Base-by-base conservation (phyloP, 345 rosid species). In the Sapria himalayana region DNA sequence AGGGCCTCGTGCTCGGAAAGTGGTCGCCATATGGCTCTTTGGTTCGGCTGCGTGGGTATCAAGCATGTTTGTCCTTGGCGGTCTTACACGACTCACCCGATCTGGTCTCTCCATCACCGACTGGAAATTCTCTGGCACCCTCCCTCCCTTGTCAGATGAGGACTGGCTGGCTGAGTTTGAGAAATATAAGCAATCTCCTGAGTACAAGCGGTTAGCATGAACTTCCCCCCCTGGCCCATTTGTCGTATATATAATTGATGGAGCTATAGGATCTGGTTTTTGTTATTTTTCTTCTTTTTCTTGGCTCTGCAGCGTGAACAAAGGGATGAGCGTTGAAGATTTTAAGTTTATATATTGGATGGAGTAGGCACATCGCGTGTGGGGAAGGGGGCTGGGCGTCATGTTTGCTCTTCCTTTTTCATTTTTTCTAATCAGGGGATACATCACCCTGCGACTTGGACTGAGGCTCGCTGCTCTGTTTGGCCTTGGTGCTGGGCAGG, bases 341-440 rank as follows among this genome's bases (percentile, higher is more conserved):
- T 89, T 89, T 57, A 89, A 79, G 61, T 89, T 89, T 51, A 89
- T 82, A 33, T 89, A 72, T 60, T 76, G 98, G 98, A 89, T 82
- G 93, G 95, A 82, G 63, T 89, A 82, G 45, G 93, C 78, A 22
- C 93, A 82, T 61, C 84, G 86, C 17, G 79, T 89, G 95, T 79
- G 98, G 95, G 95, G 93, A 61, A 76, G 95, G 64, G 98, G 73
- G 29, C 62, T 89, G 13, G 95, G 98, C n/a, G 50, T 89, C 65
- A 65, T 82, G 76, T 89, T 89, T 63, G 92, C 95, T n/a, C 58
- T 82, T 37, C 98, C 98, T 25, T 89, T 89, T 71, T 89, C 95
- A 0, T 79, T 59, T 65, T 89, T 89, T 58, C 63, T 89, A 49
- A 76, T 81, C 17, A 79, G 77, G 71, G 74, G 95, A 46, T 89